These are phyloP conservation scores for Colletotrichum falcatum DNA, from an alignment of 2,329 filamentous ascomycete genomes.

Conservation along the genomic window DNA sequence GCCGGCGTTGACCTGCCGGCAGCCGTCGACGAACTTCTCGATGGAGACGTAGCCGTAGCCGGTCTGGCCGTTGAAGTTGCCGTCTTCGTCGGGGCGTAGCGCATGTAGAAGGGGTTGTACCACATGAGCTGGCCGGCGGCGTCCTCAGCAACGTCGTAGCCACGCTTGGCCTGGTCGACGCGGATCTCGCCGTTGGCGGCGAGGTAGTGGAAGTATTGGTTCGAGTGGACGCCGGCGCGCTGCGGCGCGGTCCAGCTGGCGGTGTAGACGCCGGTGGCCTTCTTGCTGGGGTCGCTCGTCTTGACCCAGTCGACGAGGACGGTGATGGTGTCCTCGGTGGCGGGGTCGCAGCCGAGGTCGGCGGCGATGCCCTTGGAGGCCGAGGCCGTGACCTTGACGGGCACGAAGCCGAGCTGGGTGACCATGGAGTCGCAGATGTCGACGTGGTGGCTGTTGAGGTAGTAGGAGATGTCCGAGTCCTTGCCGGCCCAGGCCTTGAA, in stretches of 20 bases:
- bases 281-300: conserved; percentile 74
- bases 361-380: conserved; percentile 84
- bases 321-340: conserved; percentile 94
- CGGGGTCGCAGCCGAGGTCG: conserved; percentile 79
- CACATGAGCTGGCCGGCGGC: conserved; percentile 76
- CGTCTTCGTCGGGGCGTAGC: conserved; percentile 93
- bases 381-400: conserved; percentile 82
- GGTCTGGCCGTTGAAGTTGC: conserved; percentile 90
- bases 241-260: conserved; percentile 95
- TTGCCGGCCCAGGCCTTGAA: conserved; percentile 95
- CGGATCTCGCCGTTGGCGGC: conserved; percentile 85
- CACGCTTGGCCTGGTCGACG: conserved; percentile 92
- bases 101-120: conserved; percentile 97
- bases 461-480: conserved; percentile 95
- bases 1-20: conserved; percentile 81
- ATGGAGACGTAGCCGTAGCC: conserved; percentile 96
- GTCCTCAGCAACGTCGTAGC: conserved; percentile 95
- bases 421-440: conserved; percentile 96
- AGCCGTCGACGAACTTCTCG: conserved; percentile 95
- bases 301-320: conserved; percentile 90
- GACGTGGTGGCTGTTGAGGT: conserved; percentile 94
- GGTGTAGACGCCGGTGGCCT: conserved; percentile 90
- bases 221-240: conserved; percentile 93
- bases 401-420: conserved; percentile 75
- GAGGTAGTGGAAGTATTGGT: conserved; percentile 98